Percentiles rank a stretch among this genome's conserved stretches.
Conservation (phyloP, 2,329 filamentous ascomycete genomes). For the Colletotrichum magnum region DNA sequence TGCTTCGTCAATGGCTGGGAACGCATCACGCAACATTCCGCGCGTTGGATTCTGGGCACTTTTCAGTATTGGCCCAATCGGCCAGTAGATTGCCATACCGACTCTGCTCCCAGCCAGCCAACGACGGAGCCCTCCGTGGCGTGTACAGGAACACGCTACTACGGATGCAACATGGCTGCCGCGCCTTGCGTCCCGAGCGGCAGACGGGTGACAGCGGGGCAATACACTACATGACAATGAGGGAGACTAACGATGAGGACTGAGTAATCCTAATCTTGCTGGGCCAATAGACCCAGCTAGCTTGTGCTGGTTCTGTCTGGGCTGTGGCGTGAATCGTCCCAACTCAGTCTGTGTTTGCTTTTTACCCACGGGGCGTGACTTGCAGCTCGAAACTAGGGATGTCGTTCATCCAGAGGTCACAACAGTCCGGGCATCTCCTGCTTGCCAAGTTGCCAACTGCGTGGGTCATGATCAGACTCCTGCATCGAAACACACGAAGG, state of each 20-base stretch:
- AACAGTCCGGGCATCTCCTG: too few relatives aligned
- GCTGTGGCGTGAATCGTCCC: background rate
- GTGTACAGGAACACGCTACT: background rate
- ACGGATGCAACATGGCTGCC: background rate
- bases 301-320: background rate
- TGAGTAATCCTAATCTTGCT: background rate
- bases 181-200: background rate
- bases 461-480: too few relatives aligned
- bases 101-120: background rate
- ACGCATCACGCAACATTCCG: background rate
- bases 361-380: background rate
- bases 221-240: background rate
- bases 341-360: too few relatives aligned
- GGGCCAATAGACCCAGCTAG: slow-evolving; percentile 6
- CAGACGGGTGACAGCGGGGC: slow-evolving; percentile 1
- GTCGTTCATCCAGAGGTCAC: background rate
- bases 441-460: too few relatives aligned
- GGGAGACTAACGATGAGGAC: background rate
- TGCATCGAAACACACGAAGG: too few relatives aligned
- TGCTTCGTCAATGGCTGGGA: background rate
- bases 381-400: background rate
- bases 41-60: background rate
- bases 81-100: background rate
- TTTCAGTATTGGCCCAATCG: background rate
- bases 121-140: background rate